Evolutionary conservation across 768 basidiomycete genomes (phyloP), one percentile per base, ranked within the genome.

Genomic region (Tubosaeta brunneosetosa): DNA sequence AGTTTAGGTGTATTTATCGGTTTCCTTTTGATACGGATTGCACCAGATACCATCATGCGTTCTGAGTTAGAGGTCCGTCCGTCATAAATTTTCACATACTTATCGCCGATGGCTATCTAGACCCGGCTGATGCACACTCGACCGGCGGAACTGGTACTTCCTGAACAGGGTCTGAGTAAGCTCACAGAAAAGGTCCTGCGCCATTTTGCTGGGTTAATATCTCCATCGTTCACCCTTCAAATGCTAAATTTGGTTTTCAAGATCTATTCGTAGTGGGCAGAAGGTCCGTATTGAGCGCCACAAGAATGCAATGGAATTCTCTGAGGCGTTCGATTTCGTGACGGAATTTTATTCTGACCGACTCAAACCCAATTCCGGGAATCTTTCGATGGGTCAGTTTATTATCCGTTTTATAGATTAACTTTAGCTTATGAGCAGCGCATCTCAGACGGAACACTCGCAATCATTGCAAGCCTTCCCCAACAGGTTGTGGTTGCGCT

Each of bases 91-190:
- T 50, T 14, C 44, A 33, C 26, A 25, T 4, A 41, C 25, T 27
- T 9, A 49, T 33, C 14, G 8, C 49, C 55, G n/a, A 52, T n/a
- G 32, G 58, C 14, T 19, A 2, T 37, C 26, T 59, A 97, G 88
- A 97, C 94, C 0, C 76, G 95, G 41, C 76, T 99, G 55, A 82
- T 86, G 2, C 94, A 99, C 65, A 80, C 84, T 19, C 82, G 81
- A 56, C 95, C 95, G 5, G 77, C 84, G 1, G 95, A 97, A 59
- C 69, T 98, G 2, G 73, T 97, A 1, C 65, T 94, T 11, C 84
- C 84, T 6, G 67, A 74, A 47, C 60, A 70, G 7, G 80, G 77
- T 3, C 64, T 95, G 27, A 88, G 84, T 47, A 77, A 78, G 36
- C 72, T 81, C 22, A 93, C 90, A 1, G 81, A 82, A 55, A 91